phyloP scores from a whole-genome alignment of 139 green algal species.

The Gonium pectorale region DNA sequence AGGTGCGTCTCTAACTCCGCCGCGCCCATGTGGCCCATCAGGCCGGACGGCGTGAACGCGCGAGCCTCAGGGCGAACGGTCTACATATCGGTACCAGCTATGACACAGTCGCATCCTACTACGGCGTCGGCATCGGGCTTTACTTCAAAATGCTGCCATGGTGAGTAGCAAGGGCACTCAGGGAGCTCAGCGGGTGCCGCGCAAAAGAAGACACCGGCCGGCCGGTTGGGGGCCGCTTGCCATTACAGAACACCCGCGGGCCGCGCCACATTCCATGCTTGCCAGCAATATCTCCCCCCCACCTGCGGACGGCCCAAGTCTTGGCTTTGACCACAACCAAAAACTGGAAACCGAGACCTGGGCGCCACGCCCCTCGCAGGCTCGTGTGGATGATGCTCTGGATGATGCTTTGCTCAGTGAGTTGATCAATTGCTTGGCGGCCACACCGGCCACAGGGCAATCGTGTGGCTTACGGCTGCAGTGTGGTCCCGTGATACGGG shows the following conservation, averaged over 20 bases:
- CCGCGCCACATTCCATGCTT: neutral
- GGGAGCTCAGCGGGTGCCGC: no score
- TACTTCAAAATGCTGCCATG: constrained; percentile 36
- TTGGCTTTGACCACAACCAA: no score
- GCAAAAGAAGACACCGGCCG: no score
- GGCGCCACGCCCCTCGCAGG: neutral
- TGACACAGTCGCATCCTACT: constrained; percentile 9
- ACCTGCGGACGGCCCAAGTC: no score
- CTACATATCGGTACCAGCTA: constrained; percentile 14
- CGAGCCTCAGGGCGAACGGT: neutral
- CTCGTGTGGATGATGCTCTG: constrained; percentile 31
- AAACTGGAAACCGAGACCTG: neutral
- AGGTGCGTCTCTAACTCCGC: no score
- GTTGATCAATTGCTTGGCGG: neutral
- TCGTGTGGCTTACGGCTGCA: no score
- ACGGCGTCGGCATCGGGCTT: constrained; percentile 13
- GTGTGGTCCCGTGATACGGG: no score
- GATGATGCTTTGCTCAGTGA: constrained; percentile 40
- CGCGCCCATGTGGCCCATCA: no score
- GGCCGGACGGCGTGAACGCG: neutral
- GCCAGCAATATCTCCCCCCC: no score
- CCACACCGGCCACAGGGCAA: no score
- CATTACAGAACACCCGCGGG: neutral
- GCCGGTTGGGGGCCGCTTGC: neutral
- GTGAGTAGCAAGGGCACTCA: no score